A percentile compares a stretch with the other conserved stretches of the same genome.
phyloP scores from a whole-genome alignment of 257 asterid species.

The Scutellaria barbata region DNA sequence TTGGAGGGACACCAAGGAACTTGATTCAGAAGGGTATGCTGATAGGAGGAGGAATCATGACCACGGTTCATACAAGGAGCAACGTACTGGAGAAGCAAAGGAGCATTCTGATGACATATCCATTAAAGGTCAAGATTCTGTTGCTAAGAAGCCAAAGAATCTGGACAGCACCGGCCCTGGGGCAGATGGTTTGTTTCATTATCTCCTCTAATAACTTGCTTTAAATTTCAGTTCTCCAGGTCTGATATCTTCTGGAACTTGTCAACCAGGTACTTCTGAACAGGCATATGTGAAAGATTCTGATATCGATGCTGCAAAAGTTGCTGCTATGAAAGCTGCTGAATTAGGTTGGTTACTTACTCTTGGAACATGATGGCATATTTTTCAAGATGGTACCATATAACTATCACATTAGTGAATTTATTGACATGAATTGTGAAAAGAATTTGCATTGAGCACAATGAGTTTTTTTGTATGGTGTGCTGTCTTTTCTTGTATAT shows the following conservation, averaged over 20 bases:
- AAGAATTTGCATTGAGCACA: background rate
- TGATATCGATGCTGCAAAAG: slow-evolving; percentile 89
- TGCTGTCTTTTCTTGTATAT: background rate
- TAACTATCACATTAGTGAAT: slow-evolving; percentile 1
- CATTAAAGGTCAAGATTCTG: slow-evolving; percentile 50
- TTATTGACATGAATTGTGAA: background rate
- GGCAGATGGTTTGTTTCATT: slow-evolving; percentile 48
- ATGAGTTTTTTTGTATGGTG: background rate
- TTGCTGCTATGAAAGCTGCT: slow-evolving; percentile 98
- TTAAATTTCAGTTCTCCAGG: background rate
- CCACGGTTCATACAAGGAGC: slow-evolving; percentile 46
- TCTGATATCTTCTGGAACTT: slow-evolving; percentile 29
- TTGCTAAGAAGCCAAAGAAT: slow-evolving; percentile 66
- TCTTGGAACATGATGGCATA: slow-evolving; percentile 8
- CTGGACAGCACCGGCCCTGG: slow-evolving; percentile 39
- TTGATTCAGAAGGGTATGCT: slow-evolving; percentile 43
- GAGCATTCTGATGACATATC: slow-evolving; percentile 46
- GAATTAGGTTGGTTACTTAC: slow-evolving; percentile 62
- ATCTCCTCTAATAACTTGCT: slow-evolving; percentile 5
- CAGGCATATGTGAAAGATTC: slow-evolving; percentile 66
- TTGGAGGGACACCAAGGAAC: slow-evolving; percentile 47
- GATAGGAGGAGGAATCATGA: slow-evolving; percentile 55
- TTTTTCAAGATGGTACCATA: slow-evolving; percentile 12
- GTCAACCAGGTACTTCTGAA: slow-evolving; percentile 53
- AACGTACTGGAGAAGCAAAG: slow-evolving; percentile 38